Conservation (phyloP, 495 filamentous ascomycete genomes). For the Penicillium parvum region DNA sequence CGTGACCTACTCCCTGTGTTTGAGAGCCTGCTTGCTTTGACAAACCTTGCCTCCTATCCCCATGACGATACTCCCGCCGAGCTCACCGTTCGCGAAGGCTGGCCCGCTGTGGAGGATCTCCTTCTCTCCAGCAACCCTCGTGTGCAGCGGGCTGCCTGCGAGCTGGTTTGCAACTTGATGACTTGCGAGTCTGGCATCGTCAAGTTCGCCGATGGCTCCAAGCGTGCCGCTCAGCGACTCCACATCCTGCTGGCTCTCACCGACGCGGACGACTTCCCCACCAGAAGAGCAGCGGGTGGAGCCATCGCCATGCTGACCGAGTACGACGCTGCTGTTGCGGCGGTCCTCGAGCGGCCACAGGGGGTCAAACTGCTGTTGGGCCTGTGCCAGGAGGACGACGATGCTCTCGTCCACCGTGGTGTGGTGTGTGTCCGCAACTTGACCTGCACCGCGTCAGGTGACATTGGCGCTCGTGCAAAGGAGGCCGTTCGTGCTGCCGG, state of each 20-base stretch:
- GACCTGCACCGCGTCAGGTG: constrained; percentile 37
- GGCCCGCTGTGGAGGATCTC: constrained; percentile 73
- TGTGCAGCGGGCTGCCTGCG: constrained; percentile 77
- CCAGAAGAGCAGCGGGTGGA: constrained; percentile 80
- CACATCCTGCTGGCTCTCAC: constrained; percentile 82
- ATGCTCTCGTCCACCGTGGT: constrained; percentile 72
- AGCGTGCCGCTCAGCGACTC: constrained; percentile 64
- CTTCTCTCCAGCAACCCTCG: constrained; percentile 70
- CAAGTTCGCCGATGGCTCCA: constrained; percentile 67
- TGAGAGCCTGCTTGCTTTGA: constrained; percentile 84
- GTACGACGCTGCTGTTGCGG: constrained; percentile 66
- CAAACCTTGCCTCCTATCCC: constrained; percentile 81
- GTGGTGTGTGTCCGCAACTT: constrained; percentile 63
- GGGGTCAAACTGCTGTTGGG: constrained; percentile 67
- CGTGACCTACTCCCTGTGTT: constrained; percentile 85
- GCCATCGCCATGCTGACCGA: constrained; percentile 79
- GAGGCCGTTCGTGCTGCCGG: constrained; percentile 40
- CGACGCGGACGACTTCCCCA: constrained; percentile 75
- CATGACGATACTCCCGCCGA: constrained; percentile 59
- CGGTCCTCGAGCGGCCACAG: constrained; percentile 61
- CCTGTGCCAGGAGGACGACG: constrained; percentile 70
- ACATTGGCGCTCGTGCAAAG: constrained; percentile 36
- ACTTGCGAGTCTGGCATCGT: constrained; percentile 68
- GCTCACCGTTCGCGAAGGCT: constrained; percentile 66
- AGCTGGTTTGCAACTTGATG: constrained; percentile 90